Base-by-base conservation (phyloP, 2,329 filamentous ascomycete genomes). In the Colletotrichum incanum region DNA sequence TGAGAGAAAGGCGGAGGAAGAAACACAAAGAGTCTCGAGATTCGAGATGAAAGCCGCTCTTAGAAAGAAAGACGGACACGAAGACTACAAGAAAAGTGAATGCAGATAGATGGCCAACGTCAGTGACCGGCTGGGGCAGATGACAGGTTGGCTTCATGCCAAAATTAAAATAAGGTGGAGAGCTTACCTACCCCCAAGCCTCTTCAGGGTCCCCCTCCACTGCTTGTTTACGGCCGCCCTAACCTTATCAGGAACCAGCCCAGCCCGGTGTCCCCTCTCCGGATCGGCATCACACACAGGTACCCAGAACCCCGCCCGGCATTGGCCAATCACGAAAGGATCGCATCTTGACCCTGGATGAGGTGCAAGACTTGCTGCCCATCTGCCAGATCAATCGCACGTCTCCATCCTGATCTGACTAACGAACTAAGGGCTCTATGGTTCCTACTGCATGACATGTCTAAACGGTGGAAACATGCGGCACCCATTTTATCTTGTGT, bases 111-210 rank as follows among this genome's bases (percentile, higher is more conserved):
- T 34, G 31, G 20, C 28, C 52, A 20, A 63, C 28, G 34, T 64
- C 45, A 52, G 39, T 20, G 58, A 69, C 16, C 5, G 39, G 55
- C 49, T n/a, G 45, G 61, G 47, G 54, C 67, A 72, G 62, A 73
- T 73, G 71, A 73, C 71, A 73, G 71, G 66, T 74, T 78, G 76
- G 75, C 76, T 76, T 78, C 72, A 77, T 63, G 56, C 68, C 66
- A 68, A 73, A 74, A 72, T 71, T 65, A 62, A 69, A 75, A 55
- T 66, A 73, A 58, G 66, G 67, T 72, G 71, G 71, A 67, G 67
- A 73, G 71, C 71, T 73, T 61, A 66, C 56, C 59, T 55, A 45
- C 65, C 41, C 39, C 39, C 59, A 65, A 63, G 70, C 39, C 54
- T 54, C 66, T 70, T 65, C 66, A 70, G 66, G 70, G 59, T 65